Evolutionary conservation across 768 basidiomycete genomes (phyloP), one percentile per base, ranked within the genome.

Genomic region (Termitomyces sp.): DNA sequence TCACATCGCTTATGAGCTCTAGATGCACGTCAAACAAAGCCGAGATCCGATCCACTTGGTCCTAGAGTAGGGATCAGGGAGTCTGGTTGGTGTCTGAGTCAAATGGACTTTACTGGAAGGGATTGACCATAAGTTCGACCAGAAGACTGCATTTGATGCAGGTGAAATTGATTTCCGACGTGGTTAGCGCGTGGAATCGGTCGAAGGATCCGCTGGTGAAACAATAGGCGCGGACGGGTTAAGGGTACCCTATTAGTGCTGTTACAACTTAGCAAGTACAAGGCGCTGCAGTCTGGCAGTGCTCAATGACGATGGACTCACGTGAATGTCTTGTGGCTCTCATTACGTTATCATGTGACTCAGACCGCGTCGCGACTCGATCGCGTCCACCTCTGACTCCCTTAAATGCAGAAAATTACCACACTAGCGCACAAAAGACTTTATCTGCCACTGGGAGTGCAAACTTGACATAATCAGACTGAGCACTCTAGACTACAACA

Each of bases 11-110:
- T 57, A 90, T 75, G 22, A 88, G 70, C 63, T 81, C 84, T n/a
- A 91, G 76, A 69, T 91, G 88, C 20, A 82, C 77, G 65, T 89
- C 85, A 64, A 88, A 84, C 16, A 84, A 69, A 28, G 68, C 70
- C 12, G 81, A 74, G 60, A 92, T 83, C 57, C 81, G 77, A 54
- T 91, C 88, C 20, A 89, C 85, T 77, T 91, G 90, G 69, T 91
- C 90, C 90, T 92, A 68, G 35, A 62, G 24, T 13, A 35, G 67
- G 61, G n/a, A 35, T 55, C 13, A 63, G 58, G 15, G 22, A 32
- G 16, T 40, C 45, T 49, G 11, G 49, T 50, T 32, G 61, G 59
- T 55, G 62, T 40, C 64, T 53, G 56, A 57, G 57, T 44, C 54
- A 44, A 40, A 42, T 57, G 28, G 59, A 59, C 64, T 58, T 75